A percentile compares a stretch with the other conserved stretches of the same genome.
Evolutionary conservation across 495 filamentous ascomycete species (phyloP).

Genomic region (Penicillium ochrochloron): DNA sequence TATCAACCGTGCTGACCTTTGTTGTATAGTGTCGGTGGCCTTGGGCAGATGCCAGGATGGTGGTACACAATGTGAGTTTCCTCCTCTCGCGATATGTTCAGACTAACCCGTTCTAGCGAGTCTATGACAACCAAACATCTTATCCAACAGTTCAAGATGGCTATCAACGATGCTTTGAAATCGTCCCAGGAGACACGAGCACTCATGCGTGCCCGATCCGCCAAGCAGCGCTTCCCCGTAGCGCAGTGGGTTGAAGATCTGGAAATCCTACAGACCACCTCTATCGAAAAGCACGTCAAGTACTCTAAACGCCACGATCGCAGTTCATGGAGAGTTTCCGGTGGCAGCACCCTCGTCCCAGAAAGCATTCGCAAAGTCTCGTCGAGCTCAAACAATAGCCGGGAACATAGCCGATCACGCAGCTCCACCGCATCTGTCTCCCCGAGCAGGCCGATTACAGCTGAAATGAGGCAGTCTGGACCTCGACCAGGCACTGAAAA

Average conservation of each 20-base stretch:
- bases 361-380: conserved; percentile 17
- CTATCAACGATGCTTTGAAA: conserved; percentile 62
- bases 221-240: conserved; percentile 70
- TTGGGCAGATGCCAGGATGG: conserved; percentile 74
- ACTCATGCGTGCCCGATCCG: conserved; percentile 68
- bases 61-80: conserved; percentile 61
- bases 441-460: conserved; percentile 8
- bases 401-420: conserved; percentile 18
- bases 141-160: conserved; percentile 64
- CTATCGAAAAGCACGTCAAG: conserved; percentile 32
- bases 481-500: conserved; percentile 15
- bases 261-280: conserved; percentile 52
- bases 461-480: conserved; percentile 17
- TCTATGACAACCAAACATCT: conserved; percentile 49
- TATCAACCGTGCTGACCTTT: background rate
- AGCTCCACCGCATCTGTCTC: conserved; percentile 12
- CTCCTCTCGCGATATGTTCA: conserved; percentile 1
- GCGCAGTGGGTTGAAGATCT: conserved; percentile 60
- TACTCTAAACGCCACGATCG: conserved; percentile 14
- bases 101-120: conserved; percentile 15
- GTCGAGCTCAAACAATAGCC: conserved; percentile 15
- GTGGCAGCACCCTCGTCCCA: conserved; percentile 14
- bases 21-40: conserved; percentile 46
- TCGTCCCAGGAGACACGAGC: conserved; percentile 55
- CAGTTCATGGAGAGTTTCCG: conserved; percentile 15